Conservation (phyloP, 108 stramenopile species). For the Conticribra guillardii region DNA sequence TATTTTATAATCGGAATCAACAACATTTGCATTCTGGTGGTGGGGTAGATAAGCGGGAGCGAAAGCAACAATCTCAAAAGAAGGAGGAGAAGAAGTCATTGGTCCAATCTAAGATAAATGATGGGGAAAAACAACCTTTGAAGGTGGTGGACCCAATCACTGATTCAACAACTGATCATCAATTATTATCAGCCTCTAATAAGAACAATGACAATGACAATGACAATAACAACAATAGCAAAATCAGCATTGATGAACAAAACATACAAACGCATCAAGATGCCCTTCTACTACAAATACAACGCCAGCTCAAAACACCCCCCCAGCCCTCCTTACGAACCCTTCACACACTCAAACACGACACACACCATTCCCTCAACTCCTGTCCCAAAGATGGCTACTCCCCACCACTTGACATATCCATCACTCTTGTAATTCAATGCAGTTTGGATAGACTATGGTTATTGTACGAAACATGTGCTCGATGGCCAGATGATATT, state of each 20-base stretch:
- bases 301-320: conserved; percentile 31
- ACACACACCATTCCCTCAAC: conserved; percentile 27
- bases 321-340: conserved; percentile 14
- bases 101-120: neutral
- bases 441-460: conserved; percentile 73
- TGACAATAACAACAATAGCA: conserved; percentile 1
- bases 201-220: neutral
- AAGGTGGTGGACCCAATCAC: neutral
- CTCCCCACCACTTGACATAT: conserved; percentile 19
- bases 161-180: neutral
- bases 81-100: neutral
- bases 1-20: conserved; percentile 39
- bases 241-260: neutral
- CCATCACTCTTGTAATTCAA: conserved; percentile 69
- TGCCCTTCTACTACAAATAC: conserved; percentile 27
- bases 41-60: conserved; percentile 1
- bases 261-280: conserved; percentile 10
- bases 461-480: conserved; percentile 74
- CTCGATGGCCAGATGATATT: conserved; percentile 78
- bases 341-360: conserved; percentile 30
- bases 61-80: neutral
- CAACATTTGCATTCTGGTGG: neutral
- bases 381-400: conserved; percentile 42
- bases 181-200: neutral
- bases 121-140: too few relatives aligned